Percentiles rank a stretch among this genome's conserved stretches.
These are phyloP conservation scores for Rhizopogon vulgaris DNA, from an alignment of 768 basidiomycete species.

Conservation along the genomic window DNA sequence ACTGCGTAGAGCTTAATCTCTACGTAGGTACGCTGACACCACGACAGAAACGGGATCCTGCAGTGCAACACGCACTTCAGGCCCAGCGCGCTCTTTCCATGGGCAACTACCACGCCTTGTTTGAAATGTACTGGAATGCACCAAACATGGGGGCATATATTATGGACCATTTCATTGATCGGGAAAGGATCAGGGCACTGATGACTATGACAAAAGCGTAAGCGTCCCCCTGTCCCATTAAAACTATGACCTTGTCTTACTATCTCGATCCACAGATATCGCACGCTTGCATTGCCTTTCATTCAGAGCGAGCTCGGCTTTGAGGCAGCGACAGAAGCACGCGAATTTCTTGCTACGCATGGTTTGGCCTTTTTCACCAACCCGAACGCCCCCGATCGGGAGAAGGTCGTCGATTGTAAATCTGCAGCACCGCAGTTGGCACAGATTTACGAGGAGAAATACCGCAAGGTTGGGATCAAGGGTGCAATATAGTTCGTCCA, in stretches of 20 bases:
- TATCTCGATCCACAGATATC: slow-evolving; percentile 54
- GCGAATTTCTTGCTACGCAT: slow-evolving; percentile 67
- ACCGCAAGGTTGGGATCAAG: slow-evolving; percentile 83
- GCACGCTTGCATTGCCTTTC: slow-evolving; percentile 68
- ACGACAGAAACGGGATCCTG: slow-evolving; percentile 74
- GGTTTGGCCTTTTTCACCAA: slow-evolving; percentile 62
- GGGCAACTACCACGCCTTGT: slow-evolving; percentile 92
- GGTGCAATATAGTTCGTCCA: slow-evolving; percentile 68
- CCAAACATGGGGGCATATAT: slow-evolving; percentile 99
- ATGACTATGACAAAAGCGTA: slow-evolving; percentile 92
- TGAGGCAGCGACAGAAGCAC: slow-evolving; percentile 55
- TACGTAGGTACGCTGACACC: slow-evolving; percentile 97
- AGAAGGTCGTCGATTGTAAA: slow-evolving; percentile 72
- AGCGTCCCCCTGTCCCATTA: slow-evolving; percentile 25
- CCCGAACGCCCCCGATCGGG: slow-evolving; percentile 51
- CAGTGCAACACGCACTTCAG: slow-evolving; percentile 82
- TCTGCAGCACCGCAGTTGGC: slow-evolving; percentile 48
- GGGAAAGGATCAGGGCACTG: slow-evolving; percentile 83
- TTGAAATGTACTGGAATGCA: slow-evolving; percentile 74
- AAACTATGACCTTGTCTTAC: slow-evolving; percentile 4
- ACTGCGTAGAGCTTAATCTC: slow-evolving; percentile 79
- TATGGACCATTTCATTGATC: slow-evolving; percentile 96
- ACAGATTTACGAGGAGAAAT: slow-evolving; percentile 71
- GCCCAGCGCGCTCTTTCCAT: slow-evolving; percentile 87
- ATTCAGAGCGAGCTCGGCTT: slow-evolving; percentile 82